Base-by-base conservation (phyloP, 2,329 filamentous ascomycete genomes). In the Paecilomyces dactylethromorphus region DNA sequence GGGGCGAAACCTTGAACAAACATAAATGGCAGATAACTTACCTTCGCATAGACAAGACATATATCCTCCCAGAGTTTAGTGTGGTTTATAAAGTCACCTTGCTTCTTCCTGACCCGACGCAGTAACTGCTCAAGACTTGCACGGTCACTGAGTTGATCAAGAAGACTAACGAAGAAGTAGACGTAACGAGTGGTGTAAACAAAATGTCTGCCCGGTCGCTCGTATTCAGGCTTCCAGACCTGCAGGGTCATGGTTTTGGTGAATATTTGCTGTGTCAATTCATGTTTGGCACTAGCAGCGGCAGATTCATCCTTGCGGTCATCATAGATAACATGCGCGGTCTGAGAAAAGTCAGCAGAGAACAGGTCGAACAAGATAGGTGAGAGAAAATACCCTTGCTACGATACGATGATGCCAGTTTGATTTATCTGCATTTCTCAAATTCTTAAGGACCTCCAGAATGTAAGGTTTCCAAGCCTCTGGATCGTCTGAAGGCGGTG, bases 371-470 rank as follows among this genome's bases (percentile, higher is more conserved):
- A 49, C 21, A 32, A 32, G 12, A 35, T 15, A 7, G 15, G 8
- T n/a, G 35, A 18, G n/a, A 29, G 33, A 50, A 26, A 67, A 81
- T 67, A 90, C 87, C 24, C 92, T 86, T 68, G 88, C 87, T 56
- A 91, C 90, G 76, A 97, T 92, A 21, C 92, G 88, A 71, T 97
- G 92, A 69, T 97, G 92, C 92, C 92, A 97, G 67, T 94, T 93
- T 0, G 90, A 89, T 78, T 96, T 95, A 74, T 97, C 92, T 61
- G 91, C 91, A 35, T 76, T 76, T 57, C 84, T 82, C 56, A 88
- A 73, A 32, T 78, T 79, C 65, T 82, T 84, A 54, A 87, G 72
- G 0, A 87, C 72, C 7, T 74, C 85, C 13, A 87, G 72, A 51
- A 88, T 83, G 65, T 90, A 90, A 1, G 77, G 67, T 54, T 85